phyloP scores from a whole-genome alignment of 1,139 yeast species.

The Magnusiomyces ingens region DNA sequence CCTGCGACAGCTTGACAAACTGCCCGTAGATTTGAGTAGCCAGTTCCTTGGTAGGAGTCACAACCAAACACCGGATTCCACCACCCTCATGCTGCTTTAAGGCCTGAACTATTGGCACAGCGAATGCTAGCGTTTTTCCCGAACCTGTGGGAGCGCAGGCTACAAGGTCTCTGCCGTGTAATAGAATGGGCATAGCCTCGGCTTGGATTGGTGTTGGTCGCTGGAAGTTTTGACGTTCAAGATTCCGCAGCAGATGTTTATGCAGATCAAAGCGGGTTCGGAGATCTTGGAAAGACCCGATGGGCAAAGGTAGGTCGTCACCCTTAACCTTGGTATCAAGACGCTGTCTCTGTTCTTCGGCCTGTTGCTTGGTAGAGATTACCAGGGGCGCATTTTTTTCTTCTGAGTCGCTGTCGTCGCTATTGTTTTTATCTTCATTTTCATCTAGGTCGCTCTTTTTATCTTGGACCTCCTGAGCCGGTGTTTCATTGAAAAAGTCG shows the following conservation, averaged over 20 bases:
- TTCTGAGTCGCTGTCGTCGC: slow-evolving; percentile 25
- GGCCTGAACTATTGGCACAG: slow-evolving; percentile 69
- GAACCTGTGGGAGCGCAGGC: slow-evolving; percentile 99
- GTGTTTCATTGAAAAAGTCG: slow-evolving; percentile 19
- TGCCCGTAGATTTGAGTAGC: slow-evolving; percentile 80
- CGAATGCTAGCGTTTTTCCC: slow-evolving; percentile 97
- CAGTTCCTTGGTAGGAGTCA: slow-evolving; percentile 90
- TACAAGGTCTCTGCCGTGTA: slow-evolving; percentile 65
- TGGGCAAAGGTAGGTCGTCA: slow-evolving; percentile 74
- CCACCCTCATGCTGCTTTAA: slow-evolving; percentile 26
- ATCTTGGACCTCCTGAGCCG: slow-evolving; percentile 29
- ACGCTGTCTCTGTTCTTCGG: slow-evolving; percentile 46
- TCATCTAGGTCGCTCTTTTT: slow-evolving; percentile 45
- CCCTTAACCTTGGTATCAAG: slow-evolving; percentile 66
- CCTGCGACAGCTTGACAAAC: slow-evolving; percentile 47
- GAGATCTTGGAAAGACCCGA: slow-evolving; percentile 82
- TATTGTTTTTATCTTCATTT: slow-evolving; percentile 8
- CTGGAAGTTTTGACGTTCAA: slow-evolving; percentile 61
- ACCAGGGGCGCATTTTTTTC: slow-evolving; percentile 39
- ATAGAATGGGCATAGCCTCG: slow-evolving; percentile 68
- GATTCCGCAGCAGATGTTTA: slow-evolving; percentile 53
- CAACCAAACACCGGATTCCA: slow-evolving; percentile 67
- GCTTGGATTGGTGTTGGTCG: slow-evolving; percentile 92
- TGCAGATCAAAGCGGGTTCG: slow-evolving; percentile 61
- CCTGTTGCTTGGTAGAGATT: slow-evolving; percentile 51